These are phyloP conservation scores for Cynara cardunculus DNA, from an alignment of 129 eudicot species.

Conservation along the genomic window DNA sequence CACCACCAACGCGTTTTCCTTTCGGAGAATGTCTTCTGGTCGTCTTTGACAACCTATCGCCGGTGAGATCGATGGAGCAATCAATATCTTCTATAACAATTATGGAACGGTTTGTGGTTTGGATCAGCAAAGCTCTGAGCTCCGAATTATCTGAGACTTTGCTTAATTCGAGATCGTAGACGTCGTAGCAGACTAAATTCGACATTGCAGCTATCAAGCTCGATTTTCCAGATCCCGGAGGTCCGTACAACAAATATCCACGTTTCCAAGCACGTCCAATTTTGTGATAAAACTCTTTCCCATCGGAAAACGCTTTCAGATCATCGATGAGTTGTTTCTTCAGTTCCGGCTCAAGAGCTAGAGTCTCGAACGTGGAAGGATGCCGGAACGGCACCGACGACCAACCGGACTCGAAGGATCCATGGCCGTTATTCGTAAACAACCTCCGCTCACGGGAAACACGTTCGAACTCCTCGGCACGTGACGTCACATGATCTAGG, in stretches of 20 bases:
- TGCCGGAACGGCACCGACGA: constrained; percentile 50
- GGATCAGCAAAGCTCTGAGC: constrained; percentile 39
- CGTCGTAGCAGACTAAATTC: constrained; percentile 35
- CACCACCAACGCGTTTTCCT: background rate
- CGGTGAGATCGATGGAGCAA: constrained; percentile 38
- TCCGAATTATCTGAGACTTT: constrained; percentile 43
- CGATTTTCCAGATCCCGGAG: constrained; percentile 46
- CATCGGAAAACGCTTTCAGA: constrained; percentile 37
- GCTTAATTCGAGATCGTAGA: constrained; percentile 43
- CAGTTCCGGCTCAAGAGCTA: constrained; percentile 39
- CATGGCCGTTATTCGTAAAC: constrained; percentile 42
- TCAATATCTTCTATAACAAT: constrained; percentile 47
- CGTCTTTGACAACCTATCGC: constrained; percentile 21
- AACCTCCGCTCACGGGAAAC: constrained; percentile 39
- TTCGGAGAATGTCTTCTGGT: background rate
- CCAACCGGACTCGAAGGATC: constrained; percentile 50
- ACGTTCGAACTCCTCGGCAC: constrained; percentile 41
- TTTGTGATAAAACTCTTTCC: constrained; percentile 37
- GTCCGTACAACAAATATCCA: constrained; percentile 40
- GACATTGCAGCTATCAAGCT: constrained; percentile 50
- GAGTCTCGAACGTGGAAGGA: constrained; percentile 41
- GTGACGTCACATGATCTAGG: constrained; percentile 28
- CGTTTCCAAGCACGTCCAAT: constrained; percentile 57
- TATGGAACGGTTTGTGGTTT: constrained; percentile 41
- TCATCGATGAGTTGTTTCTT: constrained; percentile 36